Percentiles rank a stretch among this genome's conserved stretches.
Evolutionary conservation across 2,329 filamentous ascomycete genomes (phyloP).

Genomic region (Pseudocercospora ulei): DNA sequence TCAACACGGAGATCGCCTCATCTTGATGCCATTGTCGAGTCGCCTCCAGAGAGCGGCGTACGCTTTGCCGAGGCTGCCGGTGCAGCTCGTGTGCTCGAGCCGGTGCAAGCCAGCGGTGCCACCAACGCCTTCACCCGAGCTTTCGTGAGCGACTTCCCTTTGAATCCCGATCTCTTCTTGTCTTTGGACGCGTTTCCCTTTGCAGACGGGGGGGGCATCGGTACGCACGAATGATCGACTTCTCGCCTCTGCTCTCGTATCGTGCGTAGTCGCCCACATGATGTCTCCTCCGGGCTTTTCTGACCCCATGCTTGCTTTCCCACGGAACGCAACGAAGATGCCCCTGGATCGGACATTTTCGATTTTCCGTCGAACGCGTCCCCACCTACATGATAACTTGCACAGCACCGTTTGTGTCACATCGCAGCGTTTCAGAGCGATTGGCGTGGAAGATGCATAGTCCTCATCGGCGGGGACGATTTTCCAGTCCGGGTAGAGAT

Average conservation of each 20-base stretch:
- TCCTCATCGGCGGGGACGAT: conserved; percentile 42
- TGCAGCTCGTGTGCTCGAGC: conserved; percentile 4
- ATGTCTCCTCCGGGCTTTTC: too few relatives aligned
- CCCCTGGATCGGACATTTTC: too few relatives aligned
- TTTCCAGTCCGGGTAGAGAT: conserved; percentile 39
- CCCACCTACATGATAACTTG: too few relatives aligned
- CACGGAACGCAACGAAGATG: too few relatives aligned
- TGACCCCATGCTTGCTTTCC: too few relatives aligned
- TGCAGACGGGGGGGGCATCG: conserved; percentile 17
- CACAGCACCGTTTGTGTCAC: conserved; percentile 51
- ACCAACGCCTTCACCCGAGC: conserved; percentile 11
- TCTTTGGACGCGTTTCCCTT: conserved; percentile 30
- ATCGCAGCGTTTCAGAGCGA: conserved; percentile 66
- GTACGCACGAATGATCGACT: background rate
- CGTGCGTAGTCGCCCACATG: conserved; percentile 37
- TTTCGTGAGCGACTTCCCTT: conserved; percentile 22
- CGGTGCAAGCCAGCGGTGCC: conserved; percentile 4
- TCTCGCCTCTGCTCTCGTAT: conserved; percentile 20
- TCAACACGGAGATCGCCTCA: conserved; percentile 8
- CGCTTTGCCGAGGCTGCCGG: background rate
- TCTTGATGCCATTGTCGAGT: conserved; percentile 9
- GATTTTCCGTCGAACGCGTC: too few relatives aligned
- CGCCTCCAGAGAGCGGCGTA: background rate
- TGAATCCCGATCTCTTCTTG: conserved; percentile 29
- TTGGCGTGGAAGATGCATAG: conserved; percentile 53